These are phyloP conservation scores for Sophora flavescens DNA, from an alignment of 306 rosid species.

Conservation along the genomic window DNA sequence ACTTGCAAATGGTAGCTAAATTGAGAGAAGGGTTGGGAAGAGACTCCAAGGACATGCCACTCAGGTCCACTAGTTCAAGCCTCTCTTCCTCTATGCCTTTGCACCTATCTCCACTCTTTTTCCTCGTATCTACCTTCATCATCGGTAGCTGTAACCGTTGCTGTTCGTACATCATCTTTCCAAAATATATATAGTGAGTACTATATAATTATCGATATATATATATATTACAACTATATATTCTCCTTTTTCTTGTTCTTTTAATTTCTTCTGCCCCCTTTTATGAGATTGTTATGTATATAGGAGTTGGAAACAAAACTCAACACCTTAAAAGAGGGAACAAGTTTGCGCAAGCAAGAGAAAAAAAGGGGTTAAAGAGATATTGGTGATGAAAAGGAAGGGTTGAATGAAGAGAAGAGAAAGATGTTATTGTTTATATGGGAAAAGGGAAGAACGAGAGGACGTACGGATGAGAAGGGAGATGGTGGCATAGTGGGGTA, in stretches of 20 bases:
- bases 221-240: background rate
- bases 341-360: background rate
- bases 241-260: background rate
- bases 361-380: background rate
- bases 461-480: conserved; percentile 50
- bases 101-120: conserved; percentile 27
- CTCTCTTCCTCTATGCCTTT: conserved; percentile 53
- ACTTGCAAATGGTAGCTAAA: conserved; percentile 69
- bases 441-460: background rate
- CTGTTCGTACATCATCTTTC: conserved; percentile 65
- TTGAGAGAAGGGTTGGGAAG: conserved; percentile 79
- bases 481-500: background rate
- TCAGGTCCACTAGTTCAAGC: conserved; percentile 76
- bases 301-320: background rate
- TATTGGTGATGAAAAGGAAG: background rate
- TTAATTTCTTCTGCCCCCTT: background rate
- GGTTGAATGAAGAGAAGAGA: background rate
- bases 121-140: conserved; percentile 38
- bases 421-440: conserved; percentile 19
- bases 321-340: background rate
- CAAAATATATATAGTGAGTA: background rate
- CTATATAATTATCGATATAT: background rate
- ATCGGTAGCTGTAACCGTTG: conserved; percentile 45
- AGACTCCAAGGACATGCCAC: conserved; percentile 77
- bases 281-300: background rate